phyloP scores from a whole-genome alignment of 495 filamentous ascomycete species.

The Coniosporium apollinis region DNA sequence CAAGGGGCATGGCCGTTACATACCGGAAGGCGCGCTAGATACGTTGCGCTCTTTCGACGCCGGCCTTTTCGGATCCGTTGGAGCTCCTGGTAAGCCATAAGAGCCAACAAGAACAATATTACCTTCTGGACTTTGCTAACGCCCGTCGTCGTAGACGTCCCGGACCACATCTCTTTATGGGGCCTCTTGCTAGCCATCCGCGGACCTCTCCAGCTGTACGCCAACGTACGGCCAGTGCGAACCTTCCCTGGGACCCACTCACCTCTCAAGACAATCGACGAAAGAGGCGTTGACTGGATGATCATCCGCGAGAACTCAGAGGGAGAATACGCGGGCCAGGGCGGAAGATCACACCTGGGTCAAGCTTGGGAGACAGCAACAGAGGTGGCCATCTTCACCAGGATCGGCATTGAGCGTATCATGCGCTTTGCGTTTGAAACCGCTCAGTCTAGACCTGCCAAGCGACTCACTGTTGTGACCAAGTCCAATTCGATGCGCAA shows the following conservation, averaged over 20 bases:
- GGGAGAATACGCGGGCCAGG: slow-evolving; percentile 26
- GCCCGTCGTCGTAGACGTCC: slow-evolving; percentile 15
- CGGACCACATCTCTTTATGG: slow-evolving; percentile 27
- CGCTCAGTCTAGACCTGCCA: slow-evolving; percentile 17
- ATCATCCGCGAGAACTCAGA: slow-evolving; percentile 27
- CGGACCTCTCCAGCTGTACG: slow-evolving; percentile 23
- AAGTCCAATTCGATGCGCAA: slow-evolving; percentile 26
- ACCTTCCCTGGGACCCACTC: slow-evolving; percentile 19
- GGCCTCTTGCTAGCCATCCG: slow-evolving; percentile 25
- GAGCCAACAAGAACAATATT: too few relatives aligned
- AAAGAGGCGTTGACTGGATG: slow-evolving; percentile 21
- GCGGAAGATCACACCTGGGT: slow-evolving; percentile 19
- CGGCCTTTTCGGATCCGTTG: slow-evolving; percentile 26
- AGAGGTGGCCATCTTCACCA: slow-evolving; percentile 25
- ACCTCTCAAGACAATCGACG: slow-evolving; percentile 12
- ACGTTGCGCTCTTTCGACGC: slow-evolving; percentile 22
- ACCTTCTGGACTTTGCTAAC: too few relatives aligned
- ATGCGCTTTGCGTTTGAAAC: slow-evolving; percentile 27
- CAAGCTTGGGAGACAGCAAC: slow-evolving; percentile 16
- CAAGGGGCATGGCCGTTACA: slow-evolving; percentile 21
- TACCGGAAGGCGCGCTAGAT: slow-evolving; percentile 20
- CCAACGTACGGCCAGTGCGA: slow-evolving; percentile 24
- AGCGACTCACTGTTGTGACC: slow-evolving; percentile 27
- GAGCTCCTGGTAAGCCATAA: slow-evolving; percentile 18
- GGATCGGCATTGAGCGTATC: slow-evolving; percentile 22